Base-by-base conservation (phyloP, 805 yeast genomes). In the Yarrowia sp. region DNA sequence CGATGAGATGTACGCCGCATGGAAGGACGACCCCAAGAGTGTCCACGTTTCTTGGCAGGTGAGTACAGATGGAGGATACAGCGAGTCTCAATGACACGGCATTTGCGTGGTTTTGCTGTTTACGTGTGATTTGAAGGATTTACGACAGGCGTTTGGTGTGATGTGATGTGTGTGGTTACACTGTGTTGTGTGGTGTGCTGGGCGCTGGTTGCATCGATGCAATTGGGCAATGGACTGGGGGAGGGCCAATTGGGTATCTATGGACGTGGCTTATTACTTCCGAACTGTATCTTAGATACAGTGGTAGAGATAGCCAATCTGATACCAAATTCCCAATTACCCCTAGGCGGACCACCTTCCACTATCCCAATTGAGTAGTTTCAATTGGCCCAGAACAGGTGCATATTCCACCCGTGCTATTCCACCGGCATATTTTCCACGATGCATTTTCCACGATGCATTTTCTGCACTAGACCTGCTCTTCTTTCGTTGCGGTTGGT, bases 1-100 rank as follows among this genome's bases (percentile, higher is more conserved):
- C 74, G 99, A 95, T 79, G 98, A 95, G 82, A 95, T 95, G 99
- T 95, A 92, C 80, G 86, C 86, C 71, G 93, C 97, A 64, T 95
- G 98, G 98, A 85, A 86, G 75, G 79, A 86, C 71, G 99, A 95
- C 78, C 99, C 98, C 38, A 71, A 82, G 52, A 87, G 94, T 67
- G 99, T 95, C 50, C 99, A 95, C 79, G 88, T 87, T 47, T 93
- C 98, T 30, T 95, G 99, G 99, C 89, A 92, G 64, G 64, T 58
- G 64, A 58, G 64, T 58, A 4, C 36, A 9, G 44, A 14, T 17
- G 30, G 42, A 30, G 13, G 9, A 19, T 20, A n/a, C 24, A 14
- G 55, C 40, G 30, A 24, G 3, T 4, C 30, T 24, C 30, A 24
- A 24, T 24, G 30, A 24, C 30, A 24, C 6, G 3, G 3, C 30